Percentiles rank a stretch among this genome's conserved stretches.
These are phyloP conservation scores for Lepidium sativum DNA, from an alignment of 345 rosid genomes.

Conservation along the genomic window DNA sequence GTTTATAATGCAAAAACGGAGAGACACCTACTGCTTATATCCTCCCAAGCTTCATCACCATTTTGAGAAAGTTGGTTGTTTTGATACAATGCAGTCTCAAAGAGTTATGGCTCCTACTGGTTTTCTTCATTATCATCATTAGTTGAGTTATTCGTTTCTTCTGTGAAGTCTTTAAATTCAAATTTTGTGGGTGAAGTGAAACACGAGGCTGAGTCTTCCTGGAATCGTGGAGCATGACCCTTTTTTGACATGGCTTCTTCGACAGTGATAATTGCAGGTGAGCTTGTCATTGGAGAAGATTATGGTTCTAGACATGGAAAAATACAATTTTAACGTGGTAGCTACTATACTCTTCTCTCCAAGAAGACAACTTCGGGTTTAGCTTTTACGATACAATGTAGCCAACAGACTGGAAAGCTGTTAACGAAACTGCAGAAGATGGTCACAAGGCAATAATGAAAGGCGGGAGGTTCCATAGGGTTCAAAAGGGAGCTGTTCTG, in stretches of 20 bases:
- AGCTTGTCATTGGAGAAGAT: slow-evolving; percentile 34
- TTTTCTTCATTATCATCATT: too few species aligned
- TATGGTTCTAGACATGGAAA: slow-evolving; percentile 10
- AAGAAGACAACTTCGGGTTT: not conserved
- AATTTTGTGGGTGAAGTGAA: not conserved
- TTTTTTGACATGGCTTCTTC: slow-evolving; percentile 71
- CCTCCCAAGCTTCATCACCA: not conserved
- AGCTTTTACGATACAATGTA: not conserved
- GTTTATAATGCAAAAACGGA: too few species aligned
- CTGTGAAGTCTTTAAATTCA: not conserved
- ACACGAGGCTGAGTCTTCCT: slow-evolving; percentile 46
- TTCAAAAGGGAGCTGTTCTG: not conserved
- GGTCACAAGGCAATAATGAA: not conserved
- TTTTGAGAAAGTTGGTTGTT: not conserved
- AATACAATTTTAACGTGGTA: slow-evolving; percentile 21
- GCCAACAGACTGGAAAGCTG: not conserved
- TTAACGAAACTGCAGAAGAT: not conserved
- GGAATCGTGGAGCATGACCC: slow-evolving; percentile 80
- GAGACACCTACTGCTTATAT: too few species aligned
- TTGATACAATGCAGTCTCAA: too few species aligned
- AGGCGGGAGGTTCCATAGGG: not conserved
- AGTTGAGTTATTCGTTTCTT: not conserved
- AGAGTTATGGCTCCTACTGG: too few species aligned
- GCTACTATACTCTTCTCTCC: not conserved
- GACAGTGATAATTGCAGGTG: slow-evolving; percentile 67